Evolutionary conservation across 805 yeast genomes (phyloP).

Genomic region (Zygotorulaspora chibaensis): DNA sequence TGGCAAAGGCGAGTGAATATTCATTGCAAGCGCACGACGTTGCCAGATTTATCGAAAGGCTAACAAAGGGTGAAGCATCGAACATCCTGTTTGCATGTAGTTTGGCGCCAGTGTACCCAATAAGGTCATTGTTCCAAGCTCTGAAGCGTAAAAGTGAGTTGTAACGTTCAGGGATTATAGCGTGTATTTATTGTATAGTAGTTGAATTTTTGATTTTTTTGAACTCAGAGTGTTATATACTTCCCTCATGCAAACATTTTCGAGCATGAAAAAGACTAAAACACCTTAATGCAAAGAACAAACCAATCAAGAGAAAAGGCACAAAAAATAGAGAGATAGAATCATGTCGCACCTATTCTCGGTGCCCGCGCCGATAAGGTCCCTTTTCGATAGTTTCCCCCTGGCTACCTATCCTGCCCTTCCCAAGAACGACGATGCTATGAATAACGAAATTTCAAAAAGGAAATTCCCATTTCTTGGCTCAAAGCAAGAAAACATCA

Average conservation of each 20-base stretch:
- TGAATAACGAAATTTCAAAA: conserved; percentile 20
- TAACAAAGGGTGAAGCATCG: conserved; percentile 30
- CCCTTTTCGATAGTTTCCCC: conserved; percentile 52
- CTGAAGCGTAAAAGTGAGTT: conserved; percentile 13
- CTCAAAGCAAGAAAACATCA: conserved; percentile 7
- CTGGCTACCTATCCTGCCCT: conserved; percentile 40
- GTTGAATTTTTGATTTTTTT: not conserved
- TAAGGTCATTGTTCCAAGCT: conserved; percentile 19
- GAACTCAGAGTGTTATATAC: not conserved
- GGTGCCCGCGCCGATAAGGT: conserved; percentile 42
- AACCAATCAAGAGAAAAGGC: not conserved
- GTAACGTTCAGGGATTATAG: not conserved
- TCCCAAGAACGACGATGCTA: conserved; percentile 27
- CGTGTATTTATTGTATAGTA: not conserved
- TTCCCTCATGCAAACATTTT: not conserved
- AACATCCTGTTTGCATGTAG: conserved; percentile 27
- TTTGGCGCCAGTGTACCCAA: conserved; percentile 31
- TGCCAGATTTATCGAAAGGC: conserved; percentile 5
- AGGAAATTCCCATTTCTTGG: conserved; percentile 26
- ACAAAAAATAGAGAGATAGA: not conserved
- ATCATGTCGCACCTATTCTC: conserved; percentile 6
- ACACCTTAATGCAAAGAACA: not conserved
- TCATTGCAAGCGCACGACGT: conserved; percentile 7
- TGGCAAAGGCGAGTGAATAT: conserved; percentile 1
- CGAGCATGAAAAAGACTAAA: not conserved